Base-by-base conservation (phyloP, 1,284 basidiomycete species). In the Malassezia globosa region DNA sequence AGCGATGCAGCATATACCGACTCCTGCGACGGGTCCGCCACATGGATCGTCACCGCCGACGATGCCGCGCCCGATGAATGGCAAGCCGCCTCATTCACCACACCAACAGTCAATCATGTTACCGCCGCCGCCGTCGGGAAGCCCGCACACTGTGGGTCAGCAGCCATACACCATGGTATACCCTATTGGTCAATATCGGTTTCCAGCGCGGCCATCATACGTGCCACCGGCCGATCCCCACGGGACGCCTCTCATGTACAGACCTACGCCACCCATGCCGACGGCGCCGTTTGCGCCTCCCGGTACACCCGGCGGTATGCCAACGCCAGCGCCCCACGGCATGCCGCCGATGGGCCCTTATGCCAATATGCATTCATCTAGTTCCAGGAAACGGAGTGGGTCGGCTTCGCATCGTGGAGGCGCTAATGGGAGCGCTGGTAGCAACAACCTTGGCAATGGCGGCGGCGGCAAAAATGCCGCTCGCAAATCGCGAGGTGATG, bases 191-290 rank as follows among this genome's bases (percentile, higher is more conserved):
- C 48, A 51, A 29, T 46, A 51, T 31, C 33, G 29, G 6, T 31
- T 51, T n/a, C 49, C 49, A 19, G 37, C 36, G 13, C 48, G 45
- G 42, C 26, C n/a, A 23, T 33, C 48, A 19, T 50, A 50, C 29
- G 16, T 44, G 11, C 14, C 26, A 11, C 31, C 42, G 25, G 23
- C 44, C 13, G 33, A 39, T 26, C 21, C 42, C 16, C 19, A 16
- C 22, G n/a, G 36, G 7, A 26, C 42, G 27, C 36, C 42, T n/a
- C 24, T 33, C 34, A 43, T 50, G 48, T 51, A 51, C 27, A 34
- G 48, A 16, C 31, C 41, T 10, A 24, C 21, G 7, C 31, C 42
- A 14, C 33, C 42, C n/a, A n/a, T 46, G n/a, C 38, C 49, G 21
- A 27, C 19, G 5, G 18, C 25, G n/a, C n/a, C n/a, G n/a, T n/a